These are phyloP conservation scores for Pichia exigua DNA, from an alignment of 805 yeast genomes.

Conservation along the genomic window DNA sequence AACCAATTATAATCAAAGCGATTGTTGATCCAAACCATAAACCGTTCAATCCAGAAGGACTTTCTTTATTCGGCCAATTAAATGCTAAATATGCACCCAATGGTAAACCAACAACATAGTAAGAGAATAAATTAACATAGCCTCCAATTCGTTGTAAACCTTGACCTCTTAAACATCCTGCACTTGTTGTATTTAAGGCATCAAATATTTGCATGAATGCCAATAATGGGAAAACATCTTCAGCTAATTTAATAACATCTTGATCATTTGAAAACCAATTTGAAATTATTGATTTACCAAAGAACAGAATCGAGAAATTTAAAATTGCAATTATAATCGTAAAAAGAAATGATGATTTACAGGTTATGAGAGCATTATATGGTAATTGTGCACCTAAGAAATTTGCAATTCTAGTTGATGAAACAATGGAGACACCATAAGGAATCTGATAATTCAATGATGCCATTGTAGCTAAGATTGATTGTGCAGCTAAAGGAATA, in stretches of 20 bases:
- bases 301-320: conserved; percentile 20
- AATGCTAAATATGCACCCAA: conserved; percentile 54
- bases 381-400: conserved; percentile 52
- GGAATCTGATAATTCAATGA: conserved; percentile 67
- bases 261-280: conserved; percentile 26
- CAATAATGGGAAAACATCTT: conserved; percentile 23
- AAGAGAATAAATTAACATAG: conserved; percentile 43
- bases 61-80: conserved; percentile 25
- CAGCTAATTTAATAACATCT: conserved; percentile 22
- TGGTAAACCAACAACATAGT: conserved; percentile 67
- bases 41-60: conserved; percentile 31
- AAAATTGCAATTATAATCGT: conserved; percentile 19
- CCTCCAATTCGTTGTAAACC: conserved; percentile 54
- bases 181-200: conserved; percentile 40
- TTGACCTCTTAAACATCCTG: conserved; percentile 51
- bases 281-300: conserved; percentile 22
- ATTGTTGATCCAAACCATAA: conserved; percentile 31
- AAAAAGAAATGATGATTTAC: conserved; percentile 23
- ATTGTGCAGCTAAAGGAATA: conserved; percentile 61
- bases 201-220: conserved; percentile 41
- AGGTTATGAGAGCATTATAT: conserved; percentile 22
- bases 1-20: conserved; percentile 36
- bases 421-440: conserved; percentile 67
- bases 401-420: conserved; percentile 72
- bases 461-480: conserved; percentile 61